phyloP scores from a whole-genome alignment of 805 yeast genomes.

The Saccharomycopsis sp. region DNA sequence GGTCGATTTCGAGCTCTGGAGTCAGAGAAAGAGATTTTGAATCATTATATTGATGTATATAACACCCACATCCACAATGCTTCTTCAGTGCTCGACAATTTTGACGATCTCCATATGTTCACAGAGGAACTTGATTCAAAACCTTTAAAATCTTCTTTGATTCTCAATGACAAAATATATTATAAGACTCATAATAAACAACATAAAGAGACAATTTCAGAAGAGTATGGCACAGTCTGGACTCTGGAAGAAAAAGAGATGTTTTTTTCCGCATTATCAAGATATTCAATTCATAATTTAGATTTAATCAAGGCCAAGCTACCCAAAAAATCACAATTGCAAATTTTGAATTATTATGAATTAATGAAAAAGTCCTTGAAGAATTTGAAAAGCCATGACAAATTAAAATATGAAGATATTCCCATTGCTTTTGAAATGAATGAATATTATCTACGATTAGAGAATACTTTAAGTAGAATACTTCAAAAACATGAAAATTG shows the following conservation, averaged over 20 bases:
- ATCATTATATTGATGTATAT: too few relatives aligned
- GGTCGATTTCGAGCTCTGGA: too few relatives aligned
- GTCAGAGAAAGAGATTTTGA: too few relatives aligned
- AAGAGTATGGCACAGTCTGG: constrained; percentile 31
- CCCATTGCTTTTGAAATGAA: constrained; percentile 47
- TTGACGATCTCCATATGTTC: too few relatives aligned
- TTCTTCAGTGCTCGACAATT: too few relatives aligned
- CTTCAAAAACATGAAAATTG: too few relatives aligned
- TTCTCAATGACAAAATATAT: not conserved
- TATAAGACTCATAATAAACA: not conserved
- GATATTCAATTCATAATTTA: constrained; percentile 38
- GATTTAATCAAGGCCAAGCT: constrained; percentile 31
- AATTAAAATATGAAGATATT: constrained; percentile 32
- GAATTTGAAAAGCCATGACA: constrained; percentile 11
- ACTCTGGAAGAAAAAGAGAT: constrained; percentile 35
- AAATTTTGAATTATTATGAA: constrained; percentile 36
- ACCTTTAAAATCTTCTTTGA: not conserved
- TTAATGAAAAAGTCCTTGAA: constrained; percentile 27
- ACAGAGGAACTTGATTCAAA: too few relatives aligned
- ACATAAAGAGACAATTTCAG: not conserved
- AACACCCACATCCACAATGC: too few relatives aligned
- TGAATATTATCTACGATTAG: too few relatives aligned
- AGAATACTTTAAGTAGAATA: too few relatives aligned
- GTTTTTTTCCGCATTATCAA: constrained; percentile 39
- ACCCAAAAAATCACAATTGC: constrained; percentile 32